phyloP scores from a whole-genome alignment of 371 early-diverging fungal species.

The Mucor ambiguus region DNA sequence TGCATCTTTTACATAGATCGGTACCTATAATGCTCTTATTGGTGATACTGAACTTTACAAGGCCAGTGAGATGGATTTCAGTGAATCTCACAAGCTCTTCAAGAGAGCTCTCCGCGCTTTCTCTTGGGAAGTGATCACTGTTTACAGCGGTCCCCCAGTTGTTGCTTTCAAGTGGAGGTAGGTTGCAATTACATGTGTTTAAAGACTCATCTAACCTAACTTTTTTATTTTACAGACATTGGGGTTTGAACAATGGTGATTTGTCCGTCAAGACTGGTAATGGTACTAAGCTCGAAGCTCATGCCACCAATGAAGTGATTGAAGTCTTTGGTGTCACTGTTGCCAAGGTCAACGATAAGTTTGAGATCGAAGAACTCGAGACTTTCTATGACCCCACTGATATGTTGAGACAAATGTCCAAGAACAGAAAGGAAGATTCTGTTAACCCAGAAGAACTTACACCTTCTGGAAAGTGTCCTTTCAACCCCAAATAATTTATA shows the following conservation, averaged over 20 bases:
- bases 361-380: conserved; percentile 48
- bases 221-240: conserved; percentile 39
- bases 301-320: conserved; percentile 47
- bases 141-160: conserved; percentile 53
- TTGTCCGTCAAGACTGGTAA: conserved; percentile 41
- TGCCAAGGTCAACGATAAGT: conserved; percentile 50
- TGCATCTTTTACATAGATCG: conserved; percentile 28
- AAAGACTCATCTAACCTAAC: too few species aligned
- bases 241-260: conserved; percentile 52
- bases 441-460: conserved; percentile 17
- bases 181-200: not conserved
- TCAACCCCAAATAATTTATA: conserved; percentile 14
- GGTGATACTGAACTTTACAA: conserved; percentile 57
- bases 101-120: conserved; percentile 53
- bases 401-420: conserved; percentile 51
- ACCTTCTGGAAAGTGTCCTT: conserved; percentile 44
- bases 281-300: conserved; percentile 45
- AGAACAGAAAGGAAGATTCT: conserved; percentile 34
- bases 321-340: conserved; percentile 50
- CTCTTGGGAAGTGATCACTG: conserved; percentile 55
- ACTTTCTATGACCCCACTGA: conserved; percentile 53
- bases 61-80: conserved; percentile 53
- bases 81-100: conserved; percentile 56
- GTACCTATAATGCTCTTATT: conserved; percentile 59
- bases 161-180: conserved; percentile 55